Evolutionary conservation across 2,329 filamentous ascomycete genomes (phyloP), one percentile per base, ranked within the genome.

Genomic region (Cladorrhinum sp.): DNA sequence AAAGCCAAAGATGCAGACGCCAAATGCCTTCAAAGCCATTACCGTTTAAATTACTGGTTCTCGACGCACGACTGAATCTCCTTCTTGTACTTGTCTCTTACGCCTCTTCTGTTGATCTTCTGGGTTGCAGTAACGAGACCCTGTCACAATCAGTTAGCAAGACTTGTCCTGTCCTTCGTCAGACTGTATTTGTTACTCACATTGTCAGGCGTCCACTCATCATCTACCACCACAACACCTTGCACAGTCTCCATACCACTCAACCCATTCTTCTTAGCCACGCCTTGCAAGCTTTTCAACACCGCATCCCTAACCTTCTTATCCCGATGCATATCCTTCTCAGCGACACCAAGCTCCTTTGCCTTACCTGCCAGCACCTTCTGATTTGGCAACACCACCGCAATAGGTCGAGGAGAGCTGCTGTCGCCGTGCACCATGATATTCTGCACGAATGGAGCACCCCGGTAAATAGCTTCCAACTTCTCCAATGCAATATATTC

Each of bases 401-500:
- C 93, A 61, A 97, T 82, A 7, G 93, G 91, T 71, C 91, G 91
- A 64, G 85, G 81, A 74, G 91, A 85, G 67, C 89, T 84, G 65
- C 84, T 76, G 61, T 91, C 89, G 48, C 91, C 93, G 71, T 95
- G 90, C 48, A 96, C 83, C 80, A 95, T 95, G 72, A 97, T 86
- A 77, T 96, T 96, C 62, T 85, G 84, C 20, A 96, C 91, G 9
- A 89, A 84, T n/a, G 85, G 82, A 9, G 84, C 85, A 50, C 91
- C 87, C 64, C 93, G 88, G 79, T 97, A 98, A 58, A 96, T 82
- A 2, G 93, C 90, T 78, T 98, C 93, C 62, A 98, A 86, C 80
- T 93, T 97, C 80, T 98, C 93, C 3, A 99, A 84, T 22, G 93
- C 95, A 74, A 98, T 96, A 76, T 98, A 98, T 81, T 98, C 93